These are phyloP conservation scores for Pichia sporocuriosa DNA, from an alignment of 805 yeast genomes.

Conservation along the genomic window DNA sequence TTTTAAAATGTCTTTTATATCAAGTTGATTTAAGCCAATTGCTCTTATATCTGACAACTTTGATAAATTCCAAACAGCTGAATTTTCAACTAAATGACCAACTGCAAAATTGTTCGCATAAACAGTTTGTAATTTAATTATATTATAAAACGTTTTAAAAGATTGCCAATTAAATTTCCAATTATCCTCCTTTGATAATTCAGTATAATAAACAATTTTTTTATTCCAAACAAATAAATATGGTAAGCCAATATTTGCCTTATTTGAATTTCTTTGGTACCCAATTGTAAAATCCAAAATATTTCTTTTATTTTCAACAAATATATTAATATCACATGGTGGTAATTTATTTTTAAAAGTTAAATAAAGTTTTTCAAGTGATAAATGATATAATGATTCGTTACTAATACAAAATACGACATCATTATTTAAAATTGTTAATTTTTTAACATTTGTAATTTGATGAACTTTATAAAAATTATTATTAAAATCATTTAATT, in stretches of 20 bases:
- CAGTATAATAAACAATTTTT: conserved; percentile 34
- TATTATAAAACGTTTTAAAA: conserved; percentile 24
- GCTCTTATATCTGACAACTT: conserved; percentile 25
- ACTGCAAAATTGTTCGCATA: conserved; percentile 26
- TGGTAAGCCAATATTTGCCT: conserved; percentile 28
- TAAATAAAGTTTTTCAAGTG: conserved; percentile 53
- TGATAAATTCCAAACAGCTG: conserved; percentile 26
- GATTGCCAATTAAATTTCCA: conserved; percentile 22
- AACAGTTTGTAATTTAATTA: conserved; percentile 20
- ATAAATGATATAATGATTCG: conserved; percentile 52
- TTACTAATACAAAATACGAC: conserved; percentile 54
- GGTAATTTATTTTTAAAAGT: conserved; percentile 44
- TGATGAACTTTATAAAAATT: conserved; percentile 58
- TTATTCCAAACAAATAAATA: conserved; percentile 47
- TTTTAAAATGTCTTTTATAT: conserved; percentile 22
- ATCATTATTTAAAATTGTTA: conserved; percentile 53
- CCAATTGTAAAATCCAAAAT: conserved; percentile 64
- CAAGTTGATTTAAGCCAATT: conserved; percentile 21
- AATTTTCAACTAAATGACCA: conserved; percentile 21
- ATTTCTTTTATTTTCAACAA: conserved; percentile 30
- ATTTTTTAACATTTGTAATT: conserved; percentile 44
- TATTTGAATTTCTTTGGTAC: conserved; percentile 56
- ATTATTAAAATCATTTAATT: conserved; percentile 30
- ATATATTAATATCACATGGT: conserved; percentile 31
- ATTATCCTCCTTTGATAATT: conserved; percentile 23